Percentiles rank a stretch among this genome's conserved stretches.
Conservation (phyloP, 78 protist species). For the Cavenderia fasciculata region DNA sequence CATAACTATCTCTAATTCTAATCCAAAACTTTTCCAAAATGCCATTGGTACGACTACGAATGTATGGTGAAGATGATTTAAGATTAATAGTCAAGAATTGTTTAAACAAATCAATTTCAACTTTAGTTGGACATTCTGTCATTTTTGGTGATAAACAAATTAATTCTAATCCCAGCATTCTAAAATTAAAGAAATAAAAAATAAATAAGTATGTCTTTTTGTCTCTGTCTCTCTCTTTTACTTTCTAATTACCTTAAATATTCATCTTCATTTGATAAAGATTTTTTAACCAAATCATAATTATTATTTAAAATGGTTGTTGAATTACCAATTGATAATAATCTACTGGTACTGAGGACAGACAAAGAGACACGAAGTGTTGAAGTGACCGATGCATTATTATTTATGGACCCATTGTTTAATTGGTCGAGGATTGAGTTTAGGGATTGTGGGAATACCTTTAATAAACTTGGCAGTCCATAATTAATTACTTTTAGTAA, state of each 20-base stretch:
- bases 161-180: constrained; percentile 64
- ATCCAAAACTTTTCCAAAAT: constrained; percentile 57
- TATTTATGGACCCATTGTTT: not conserved
- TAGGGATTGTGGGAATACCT: constrained; percentile 67
- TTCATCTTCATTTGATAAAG: constrained; percentile 60
- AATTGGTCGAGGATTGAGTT: constrained; percentile 25
- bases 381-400: too few relatives aligned
- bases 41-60: constrained; percentile 48
- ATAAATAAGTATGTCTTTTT: not conserved
- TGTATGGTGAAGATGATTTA: constrained; percentile 60
- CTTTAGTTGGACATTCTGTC: constrained; percentile 53
- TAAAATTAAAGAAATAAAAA: not conserved
- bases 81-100: constrained; percentile 23
- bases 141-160: constrained; percentile 60
- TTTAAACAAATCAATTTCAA: constrained; percentile 33
- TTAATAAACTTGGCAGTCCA: constrained; percentile 46
- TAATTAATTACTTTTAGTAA: constrained; percentile 45
- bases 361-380: constrained; percentile 48
- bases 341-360: constrained; percentile 40
- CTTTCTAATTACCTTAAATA: constrained; percentile 6
- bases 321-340: constrained; percentile 24
- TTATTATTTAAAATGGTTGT: constrained; percentile 1
- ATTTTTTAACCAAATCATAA: constrained; percentile 3
- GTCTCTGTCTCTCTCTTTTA: not conserved
- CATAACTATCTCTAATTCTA: constrained; percentile 37